Evolutionary conservation across 2,329 filamentous ascomycete genomes (phyloP).

Genomic region (Davidsoniella neocaledoniae): DNA sequence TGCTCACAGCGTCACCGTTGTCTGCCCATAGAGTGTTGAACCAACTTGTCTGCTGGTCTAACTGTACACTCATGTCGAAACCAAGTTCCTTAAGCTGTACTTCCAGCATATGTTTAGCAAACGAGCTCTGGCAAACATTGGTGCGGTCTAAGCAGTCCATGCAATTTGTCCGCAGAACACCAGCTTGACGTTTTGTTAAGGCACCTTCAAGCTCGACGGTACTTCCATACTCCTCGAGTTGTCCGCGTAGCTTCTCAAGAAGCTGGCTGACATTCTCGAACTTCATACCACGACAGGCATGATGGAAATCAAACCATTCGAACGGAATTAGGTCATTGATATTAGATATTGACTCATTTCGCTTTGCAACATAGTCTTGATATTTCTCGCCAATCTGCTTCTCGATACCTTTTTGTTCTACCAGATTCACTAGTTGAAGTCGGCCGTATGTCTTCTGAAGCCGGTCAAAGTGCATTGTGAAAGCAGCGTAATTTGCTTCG

Average conservation of each 20-base stretch:
- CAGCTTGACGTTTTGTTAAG: constrained; percentile 38
- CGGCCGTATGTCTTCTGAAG: constrained; percentile 52
- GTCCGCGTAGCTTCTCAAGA: constrained; percentile 49
- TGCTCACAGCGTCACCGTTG: constrained; percentile 89
- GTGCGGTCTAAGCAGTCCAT: constrained; percentile 97
- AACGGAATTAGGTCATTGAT: constrained; percentile 30
- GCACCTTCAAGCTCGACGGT: constrained; percentile 38
- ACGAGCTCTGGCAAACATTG: constrained; percentile 88
- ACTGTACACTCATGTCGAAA: constrained; percentile 56
- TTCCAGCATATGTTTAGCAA: constrained; percentile 69
- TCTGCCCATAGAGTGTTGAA: constrained; percentile 97
- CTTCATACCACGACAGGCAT: constrained; percentile 85
- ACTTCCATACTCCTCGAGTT: constrained; percentile 56
- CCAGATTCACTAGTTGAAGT: constrained; percentile 68
- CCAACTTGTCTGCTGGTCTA: constrained; percentile 70
- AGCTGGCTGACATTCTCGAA: constrained; percentile 86
- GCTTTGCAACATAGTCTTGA: constrained; percentile 44
- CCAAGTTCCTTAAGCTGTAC: constrained; percentile 60
- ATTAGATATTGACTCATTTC: constrained; percentile 38
- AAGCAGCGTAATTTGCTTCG: constrained; percentile 61
- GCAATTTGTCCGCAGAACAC: constrained; percentile 84
- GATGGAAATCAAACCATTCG: constrained; percentile 97
- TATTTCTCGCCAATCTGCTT: constrained; percentile 63
- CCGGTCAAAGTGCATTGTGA: constrained; percentile 61
- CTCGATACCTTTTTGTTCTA: constrained; percentile 79